A percentile compares a stretch with the other conserved stretches of the same genome.
phyloP scores from a whole-genome alignment of 2,329 filamentous ascomycete genomes.

The Trichophyton mentagrophytes region DNA sequence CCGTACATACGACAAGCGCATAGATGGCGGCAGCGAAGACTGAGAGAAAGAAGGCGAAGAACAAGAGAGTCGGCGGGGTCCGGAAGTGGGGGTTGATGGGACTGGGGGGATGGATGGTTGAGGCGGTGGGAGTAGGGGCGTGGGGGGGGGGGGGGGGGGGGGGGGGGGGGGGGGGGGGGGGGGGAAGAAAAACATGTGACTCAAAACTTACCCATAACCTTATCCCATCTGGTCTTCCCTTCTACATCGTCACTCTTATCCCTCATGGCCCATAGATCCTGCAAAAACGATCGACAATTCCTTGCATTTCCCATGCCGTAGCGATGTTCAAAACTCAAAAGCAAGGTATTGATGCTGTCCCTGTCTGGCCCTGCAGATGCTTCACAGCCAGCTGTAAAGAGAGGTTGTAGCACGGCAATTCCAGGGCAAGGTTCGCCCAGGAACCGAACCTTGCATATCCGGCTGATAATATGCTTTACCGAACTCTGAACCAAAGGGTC shows the following conservation, averaged over 20 bases:
- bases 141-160: no score
- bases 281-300: constrained; percentile 47
- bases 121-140: no score
- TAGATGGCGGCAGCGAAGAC: no score
- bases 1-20: no score
- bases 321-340: constrained; percentile 41
- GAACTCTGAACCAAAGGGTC: constrained; percentile 12
- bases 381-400: constrained; percentile 53
- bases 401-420: constrained; percentile 51
- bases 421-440: constrained; percentile 37
- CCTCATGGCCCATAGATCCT: constrained; percentile 43
- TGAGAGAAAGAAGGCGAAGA: no score
- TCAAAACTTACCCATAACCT: constrained; percentile 13
- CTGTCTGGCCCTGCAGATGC: constrained; percentile 41
- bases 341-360: constrained; percentile 39
- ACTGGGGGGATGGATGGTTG: no score
- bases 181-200: neutral
- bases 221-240: constrained; percentile 14
- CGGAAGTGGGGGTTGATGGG: no score
- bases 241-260: constrained; percentile 12
- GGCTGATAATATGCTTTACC: constrained; percentile 11
- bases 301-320: constrained; percentile 56
- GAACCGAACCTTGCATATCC: constrained; percentile 11
- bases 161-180: no score
- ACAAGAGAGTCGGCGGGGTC: no score